Base-by-base conservation (phyloP, 768 basidiomycete species). In the Lepiota venenata region DNA sequence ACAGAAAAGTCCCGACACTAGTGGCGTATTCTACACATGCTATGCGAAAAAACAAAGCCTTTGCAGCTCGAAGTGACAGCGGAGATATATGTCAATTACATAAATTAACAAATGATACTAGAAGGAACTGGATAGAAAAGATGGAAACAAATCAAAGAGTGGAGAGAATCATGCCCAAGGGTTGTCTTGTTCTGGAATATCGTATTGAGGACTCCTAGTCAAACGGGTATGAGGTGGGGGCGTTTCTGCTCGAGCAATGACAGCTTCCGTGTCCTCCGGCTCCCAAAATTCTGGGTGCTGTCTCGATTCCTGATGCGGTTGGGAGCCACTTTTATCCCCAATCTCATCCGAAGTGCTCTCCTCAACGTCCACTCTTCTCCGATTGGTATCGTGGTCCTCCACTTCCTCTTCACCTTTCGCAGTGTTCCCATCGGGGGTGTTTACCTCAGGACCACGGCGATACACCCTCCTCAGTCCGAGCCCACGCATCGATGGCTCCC, bases 401-500 rank as follows among this genome's bases (percentile, higher is more conserved):
- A 74, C 72, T 64, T 78, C 77, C 12, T 75, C 71, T 61, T 78
- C 76, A 18, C 73, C 72, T 49, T 69, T 65, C 47, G 63, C 64
- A 18, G 50, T 64, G 22, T 59, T 58, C 15, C 61, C 71, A n/a
- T 70, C 72, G 21, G 68, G 66, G 12, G 63, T 67, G n/a, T 71
- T 63, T 9, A 64, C 66, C 16, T 75, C 69, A 57, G 77, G 80
- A 12, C 77, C 80, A 29, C 75, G 69, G 49, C 77, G 72, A 61
- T 82, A 84, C 36, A 85, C 78, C 61, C 75, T 82, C 55, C 73
- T 72, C 59, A 81, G 62, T 16, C 70, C 78, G 4, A 76, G 67
- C 27, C 61, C 69, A 29, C 69, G 69, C 6, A 67, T 61, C 20
- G 75, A 69, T n/a, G 86, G 84, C 58, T 87, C 85, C 20, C 85